Conservation (phyloP, 2,329 filamentous ascomycete species). For the Ambrosiella cleistominuta region DNA sequence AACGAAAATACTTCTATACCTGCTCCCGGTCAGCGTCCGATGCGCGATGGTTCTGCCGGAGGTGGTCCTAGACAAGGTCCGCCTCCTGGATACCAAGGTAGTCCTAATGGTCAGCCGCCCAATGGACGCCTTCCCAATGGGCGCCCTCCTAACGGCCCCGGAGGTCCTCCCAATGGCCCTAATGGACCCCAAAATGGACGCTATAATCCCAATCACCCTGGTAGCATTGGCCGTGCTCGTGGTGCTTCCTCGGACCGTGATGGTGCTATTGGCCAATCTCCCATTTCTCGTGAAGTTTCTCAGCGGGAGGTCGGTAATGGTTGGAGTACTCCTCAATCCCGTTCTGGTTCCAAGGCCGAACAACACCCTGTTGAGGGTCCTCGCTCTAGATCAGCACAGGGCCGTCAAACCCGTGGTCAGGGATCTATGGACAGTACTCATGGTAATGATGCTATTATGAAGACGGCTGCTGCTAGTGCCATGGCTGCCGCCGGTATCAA, state of each 20-base stretch:
- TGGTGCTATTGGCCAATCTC: slow-evolving; percentile 6
- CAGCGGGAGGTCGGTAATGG: slow-evolving; percentile 1
- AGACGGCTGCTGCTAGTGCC: slow-evolving; percentile 28
- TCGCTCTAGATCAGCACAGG: slow-evolving; percentile 10
- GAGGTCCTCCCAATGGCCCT: slow-evolving; percentile 29
- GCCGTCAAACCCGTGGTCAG: slow-evolving; percentile 29
- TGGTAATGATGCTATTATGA: slow-evolving; percentile 33
- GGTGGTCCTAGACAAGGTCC: slow-evolving; percentile 23
- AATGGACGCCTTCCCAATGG: slow-evolving; percentile 6
- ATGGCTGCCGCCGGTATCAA: slow-evolving; percentile 5
- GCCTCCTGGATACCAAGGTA: background rate
- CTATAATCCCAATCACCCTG: slow-evolving; percentile 24
- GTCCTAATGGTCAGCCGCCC: slow-evolving; percentile 20
- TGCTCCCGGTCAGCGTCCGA: slow-evolving; percentile 22
- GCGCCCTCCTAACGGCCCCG: slow-evolving; percentile 18
- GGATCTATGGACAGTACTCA: slow-evolving; percentile 48
- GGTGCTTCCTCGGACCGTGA: slow-evolving; percentile 33
- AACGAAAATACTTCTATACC: slow-evolving; percentile 19
- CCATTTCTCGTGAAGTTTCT: background rate
- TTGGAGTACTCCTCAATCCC: slow-evolving; percentile 10
- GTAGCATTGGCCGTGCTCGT: slow-evolving; percentile 25
- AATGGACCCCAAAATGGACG: slow-evolving; percentile 22
- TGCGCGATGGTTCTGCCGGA: slow-evolving; percentile 35
- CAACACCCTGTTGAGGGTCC: slow-evolving; percentile 7
- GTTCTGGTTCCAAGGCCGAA: slow-evolving; percentile 10